Base-by-base conservation (phyloP, 2,329 filamentous ascomycete genomes). In the Aspergillus tanneri region DNA sequence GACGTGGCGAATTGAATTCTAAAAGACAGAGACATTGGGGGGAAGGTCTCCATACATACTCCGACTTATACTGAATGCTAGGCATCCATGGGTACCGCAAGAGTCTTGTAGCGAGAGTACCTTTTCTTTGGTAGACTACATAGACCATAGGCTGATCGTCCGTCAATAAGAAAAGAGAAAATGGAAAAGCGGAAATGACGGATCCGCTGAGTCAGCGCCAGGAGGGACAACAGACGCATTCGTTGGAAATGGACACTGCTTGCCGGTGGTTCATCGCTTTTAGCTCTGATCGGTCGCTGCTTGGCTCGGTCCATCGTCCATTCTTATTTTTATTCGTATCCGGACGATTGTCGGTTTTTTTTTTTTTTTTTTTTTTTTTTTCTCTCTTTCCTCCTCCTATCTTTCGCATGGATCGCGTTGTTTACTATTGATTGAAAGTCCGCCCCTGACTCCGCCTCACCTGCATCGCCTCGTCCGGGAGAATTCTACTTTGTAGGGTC, bases 1-100 rank as follows among this genome's bases (percentile, higher is more conserved):
- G 59, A 79, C 81, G 18, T 88, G 85, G 84, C 83, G 74, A 66
- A 77, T 85, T 54, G 73, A 78, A 40, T 84, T 85, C 55, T 69
- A 43, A 45, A 34, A 12, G 36, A n/a, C 19, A 5, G 16, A 30
- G 1, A 23, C 32, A 16, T 9, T 11, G 14, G 12, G 19, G 32
- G 7, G 24, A 34, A 12, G 5, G 30, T 1, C 8, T 10, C 8
- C 19, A 34, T 34, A 18, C 10, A 34, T 18, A 34, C 10, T 14
- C 11, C 7, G 30, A 19, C 6, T 11, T 34, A 19, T 18, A 19
- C 6, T 18, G 11, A 18, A 19, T 18, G 16, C 14, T 18, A 34
- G 28, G 18, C 28, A 7, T 32, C 18, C 9, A 32, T 32, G 28
- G n/a, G n/a, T n/a, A n/a, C n/a, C n/a, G n/a, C n/a, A n/a, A n/a